A percentile compares a stretch with the other conserved stretches of the same genome.
Conservation (phyloP, 139 green algal genomes). For the Chlorella sp. region DNA sequence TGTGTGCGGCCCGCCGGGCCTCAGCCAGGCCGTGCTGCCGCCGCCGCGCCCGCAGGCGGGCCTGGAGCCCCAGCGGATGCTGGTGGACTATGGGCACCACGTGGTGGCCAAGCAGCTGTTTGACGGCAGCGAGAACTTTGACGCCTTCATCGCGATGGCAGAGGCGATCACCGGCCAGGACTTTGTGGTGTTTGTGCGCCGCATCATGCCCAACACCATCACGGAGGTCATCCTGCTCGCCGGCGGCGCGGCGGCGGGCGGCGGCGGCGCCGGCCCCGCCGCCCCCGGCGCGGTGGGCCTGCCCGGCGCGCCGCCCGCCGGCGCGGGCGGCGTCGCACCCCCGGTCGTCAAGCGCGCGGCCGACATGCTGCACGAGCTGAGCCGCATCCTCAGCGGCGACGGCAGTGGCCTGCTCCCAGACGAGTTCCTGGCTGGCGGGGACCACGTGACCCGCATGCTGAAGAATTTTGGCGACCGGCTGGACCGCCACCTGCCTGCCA, state of each 20-base stretch:
- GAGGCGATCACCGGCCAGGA: constrained; percentile 43
- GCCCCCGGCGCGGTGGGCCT: no score
- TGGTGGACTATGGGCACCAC: constrained; percentile 41
- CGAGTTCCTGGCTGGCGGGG: constrained; percentile 42
- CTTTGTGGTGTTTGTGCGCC: constrained; percentile 38
- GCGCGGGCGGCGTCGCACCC: no score
- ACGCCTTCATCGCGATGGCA: constrained; percentile 34
- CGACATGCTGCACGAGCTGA: constrained; percentile 20
- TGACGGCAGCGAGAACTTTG: constrained; percentile 34
- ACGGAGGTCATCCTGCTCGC: constrained; percentile 41
- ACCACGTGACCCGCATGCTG: constrained; percentile 57
- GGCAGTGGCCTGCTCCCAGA: no score
- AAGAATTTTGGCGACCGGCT: constrained; percentile 56
- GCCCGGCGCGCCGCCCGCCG: no score
- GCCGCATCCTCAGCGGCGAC: no score
- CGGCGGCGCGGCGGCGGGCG: constrained; percentile 16
- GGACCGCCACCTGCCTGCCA: constrained; percentile 25
- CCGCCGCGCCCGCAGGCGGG: background rate
- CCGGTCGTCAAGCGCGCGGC: background rate
- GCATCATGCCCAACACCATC: constrained; percentile 41
- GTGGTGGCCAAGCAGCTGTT: constrained; percentile 46
- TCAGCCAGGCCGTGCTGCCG: background rate
- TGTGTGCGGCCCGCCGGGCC: no score
- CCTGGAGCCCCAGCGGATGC: constrained; percentile 2
- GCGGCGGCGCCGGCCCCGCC: background rate